A percentile compares a stretch with the other conserved stretches of the same genome.
phyloP scores from a whole-genome alignment of 352 stramenopile species.

The Pythium brachiatum region DNA sequence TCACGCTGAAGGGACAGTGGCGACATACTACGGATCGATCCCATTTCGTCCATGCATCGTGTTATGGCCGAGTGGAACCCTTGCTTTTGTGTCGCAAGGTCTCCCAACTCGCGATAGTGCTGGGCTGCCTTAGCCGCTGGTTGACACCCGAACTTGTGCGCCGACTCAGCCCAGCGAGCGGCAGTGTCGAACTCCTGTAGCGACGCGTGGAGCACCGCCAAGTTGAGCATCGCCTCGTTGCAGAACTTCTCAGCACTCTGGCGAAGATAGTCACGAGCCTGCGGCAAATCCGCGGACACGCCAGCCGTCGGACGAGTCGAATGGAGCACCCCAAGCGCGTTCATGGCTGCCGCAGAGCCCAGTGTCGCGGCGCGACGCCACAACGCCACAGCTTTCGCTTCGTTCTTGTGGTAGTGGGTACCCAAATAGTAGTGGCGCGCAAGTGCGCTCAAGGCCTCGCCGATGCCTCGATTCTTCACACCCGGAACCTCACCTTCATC shows the following conservation, averaged over 20 bases:
- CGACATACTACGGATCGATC: background rate
- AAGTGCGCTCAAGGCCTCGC: slow-evolving; percentile 5
- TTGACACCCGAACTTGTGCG: background rate
- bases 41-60: background rate
- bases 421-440: slow-evolving; percentile 7
- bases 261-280: slow-evolving; percentile 4
- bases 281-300: background rate
- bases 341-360: background rate
- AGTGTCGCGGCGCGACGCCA: background rate
- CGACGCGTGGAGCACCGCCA: slow-evolving; percentile 11
- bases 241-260: slow-evolving; percentile 10
- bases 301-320: background rate
- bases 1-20: background rate
- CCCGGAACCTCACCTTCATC: background rate
- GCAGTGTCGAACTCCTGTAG: background rate
- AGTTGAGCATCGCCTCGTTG: slow-evolving; percentile 13
- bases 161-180: slow-evolving; percentile 1
- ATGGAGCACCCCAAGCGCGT: slow-evolving; percentile 6
- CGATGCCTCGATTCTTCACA: background rate
- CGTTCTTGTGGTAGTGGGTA: slow-evolving; percentile 4
- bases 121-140: background rate
- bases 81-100: background rate
- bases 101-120: background rate
- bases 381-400: background rate
- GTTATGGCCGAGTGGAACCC: background rate